Evolutionary conservation across 371 early-diverging fungal genomes (phyloP).

Genomic region (Lichtheimia corymbifera): DNA sequence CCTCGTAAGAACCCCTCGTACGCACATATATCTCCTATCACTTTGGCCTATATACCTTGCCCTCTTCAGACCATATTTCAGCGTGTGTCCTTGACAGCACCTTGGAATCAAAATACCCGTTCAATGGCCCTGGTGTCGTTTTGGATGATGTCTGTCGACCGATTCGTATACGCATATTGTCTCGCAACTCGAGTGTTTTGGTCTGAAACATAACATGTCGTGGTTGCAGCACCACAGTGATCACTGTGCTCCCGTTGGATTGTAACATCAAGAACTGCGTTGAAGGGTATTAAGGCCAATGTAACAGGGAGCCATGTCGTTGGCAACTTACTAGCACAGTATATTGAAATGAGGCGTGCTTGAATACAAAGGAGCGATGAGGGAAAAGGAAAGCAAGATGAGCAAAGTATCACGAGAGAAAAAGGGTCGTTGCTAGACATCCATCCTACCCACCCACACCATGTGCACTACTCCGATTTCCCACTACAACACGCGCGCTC

Average conservation of each 20-base stretch:
- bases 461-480: too few relatives aligned
- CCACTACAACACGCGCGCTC: too few relatives aligned
- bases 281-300: too few relatives aligned
- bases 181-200: conserved; percentile 67
- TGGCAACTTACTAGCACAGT: too few relatives aligned
- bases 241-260: conserved; percentile 1
- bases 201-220: conserved; percentile 60
- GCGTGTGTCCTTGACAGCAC: conserved; percentile 85
- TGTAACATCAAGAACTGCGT: conserved; percentile 1
- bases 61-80: conserved; percentile 73
- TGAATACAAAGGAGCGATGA: too few relatives aligned
- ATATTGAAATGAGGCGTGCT: too few relatives aligned
- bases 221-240: conserved; percentile 61
- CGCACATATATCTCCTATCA: not conserved
- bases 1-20: not conserved
- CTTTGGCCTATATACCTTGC: conserved; percentile 51
- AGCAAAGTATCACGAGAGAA: too few relatives aligned
- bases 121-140: conserved; percentile 62
- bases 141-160: conserved; percentile 76
- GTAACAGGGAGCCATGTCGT: too few relatives aligned
- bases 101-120: conserved; percentile 89
- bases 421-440: too few relatives aligned
- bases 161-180: conserved; percentile 60
- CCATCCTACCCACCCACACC: too few relatives aligned
- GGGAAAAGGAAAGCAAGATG: too few relatives aligned